Evolutionary conservation across 306 rosid genomes (phyloP).

Genomic region (Trifolium repens): DNA sequence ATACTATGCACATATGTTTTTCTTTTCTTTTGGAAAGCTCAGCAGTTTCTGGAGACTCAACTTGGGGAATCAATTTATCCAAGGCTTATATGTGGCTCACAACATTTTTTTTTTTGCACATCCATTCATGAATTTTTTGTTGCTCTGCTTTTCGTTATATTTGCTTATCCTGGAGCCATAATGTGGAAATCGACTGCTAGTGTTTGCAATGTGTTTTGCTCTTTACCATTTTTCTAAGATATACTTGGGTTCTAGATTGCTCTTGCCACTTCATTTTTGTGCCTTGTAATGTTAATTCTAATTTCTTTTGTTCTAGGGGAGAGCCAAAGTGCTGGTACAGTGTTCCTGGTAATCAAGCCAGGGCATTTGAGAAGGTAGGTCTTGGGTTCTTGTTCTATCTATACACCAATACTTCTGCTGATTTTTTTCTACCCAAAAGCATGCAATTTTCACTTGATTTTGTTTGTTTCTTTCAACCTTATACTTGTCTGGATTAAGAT

Average conservation of each 20-base stretch:
- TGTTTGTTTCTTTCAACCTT: conserved; percentile 36
- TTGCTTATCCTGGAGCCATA: conserved; percentile 1
- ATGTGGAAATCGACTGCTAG: conserved; percentile 30
- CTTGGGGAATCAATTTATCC: conserved; percentile 10
- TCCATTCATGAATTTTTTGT: conserved; percentile 16
- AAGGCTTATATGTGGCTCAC: conserved; percentile 23
- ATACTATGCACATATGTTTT: not conserved
- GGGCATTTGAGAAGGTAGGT: conserved; percentile 88
- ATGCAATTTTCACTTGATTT: conserved; percentile 18
- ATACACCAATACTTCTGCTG: not conserved
- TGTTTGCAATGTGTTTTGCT: conserved; percentile 7
- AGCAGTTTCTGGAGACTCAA: conserved; percentile 1
- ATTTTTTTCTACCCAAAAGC: not conserved
- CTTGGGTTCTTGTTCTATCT: conserved; percentile 37
- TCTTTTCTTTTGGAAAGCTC: not conserved
- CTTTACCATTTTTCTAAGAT: conserved; percentile 9
- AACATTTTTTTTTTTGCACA: not conserved
- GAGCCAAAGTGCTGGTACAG: conserved; percentile 99
- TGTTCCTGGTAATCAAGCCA: conserved; percentile 88
- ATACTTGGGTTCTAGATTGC: conserved; percentile 31
- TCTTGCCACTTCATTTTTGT: conserved; percentile 5
- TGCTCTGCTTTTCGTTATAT: conserved; percentile 3
- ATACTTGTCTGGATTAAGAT: conserved; percentile 27
- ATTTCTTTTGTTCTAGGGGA: conserved; percentile 74
- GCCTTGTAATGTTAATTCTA: conserved; percentile 32